Base-by-base conservation (phyloP, 225 moss, liverwort and hornwort genomes). In the Marchantia polymorpha region DNA sequence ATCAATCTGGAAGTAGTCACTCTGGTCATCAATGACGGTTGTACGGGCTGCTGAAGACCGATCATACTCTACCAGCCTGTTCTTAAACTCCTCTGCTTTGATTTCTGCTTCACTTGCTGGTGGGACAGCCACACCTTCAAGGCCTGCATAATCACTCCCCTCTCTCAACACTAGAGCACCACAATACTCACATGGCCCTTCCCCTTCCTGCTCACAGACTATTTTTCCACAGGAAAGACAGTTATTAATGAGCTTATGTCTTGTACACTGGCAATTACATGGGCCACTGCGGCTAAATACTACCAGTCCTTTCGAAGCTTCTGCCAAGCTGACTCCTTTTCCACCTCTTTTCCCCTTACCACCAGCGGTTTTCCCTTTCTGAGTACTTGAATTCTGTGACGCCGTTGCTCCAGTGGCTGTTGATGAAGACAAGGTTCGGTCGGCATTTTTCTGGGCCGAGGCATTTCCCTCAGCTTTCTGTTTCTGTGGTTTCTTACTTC, bases 141-240 rank as follows among this genome's bases (percentile, higher is more conserved):
- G 89, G 64, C 97, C 94, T 10, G 90, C 94, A 84, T 94, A 99
- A 65, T 94, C 92, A 88, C 94, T 99, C 73, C 91, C 97, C 80
- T 99, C 94, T 85, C 83, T 90, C 82, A 99, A 85, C 60, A 99
- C 93, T 68, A 94, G 79, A 59, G 84, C 90, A 39, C 92, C 97
- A 90, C 93, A 99, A 30, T 82, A 99, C 55, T 87, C 89, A 63
- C 97, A 99, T 13, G 94, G 94, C 20, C 97, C 97, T 80, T 99
- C 97, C 76, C 94, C 94, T 92, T 97, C 96, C 84, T 94, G 97
- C 84, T 94, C 93, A 86, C 94, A 99, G 47, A 93, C 94, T 77
- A 99, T 90, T 76, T 90, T 94, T 69, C 94, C 93, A 83, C 93
- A 94, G 23, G 93, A 90, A 69, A 99, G 91, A 77, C 94, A 99